phyloP scores from a whole-genome alignment of 108 stramenopile species.

The Cylindrotheca fusiformis region DNA sequence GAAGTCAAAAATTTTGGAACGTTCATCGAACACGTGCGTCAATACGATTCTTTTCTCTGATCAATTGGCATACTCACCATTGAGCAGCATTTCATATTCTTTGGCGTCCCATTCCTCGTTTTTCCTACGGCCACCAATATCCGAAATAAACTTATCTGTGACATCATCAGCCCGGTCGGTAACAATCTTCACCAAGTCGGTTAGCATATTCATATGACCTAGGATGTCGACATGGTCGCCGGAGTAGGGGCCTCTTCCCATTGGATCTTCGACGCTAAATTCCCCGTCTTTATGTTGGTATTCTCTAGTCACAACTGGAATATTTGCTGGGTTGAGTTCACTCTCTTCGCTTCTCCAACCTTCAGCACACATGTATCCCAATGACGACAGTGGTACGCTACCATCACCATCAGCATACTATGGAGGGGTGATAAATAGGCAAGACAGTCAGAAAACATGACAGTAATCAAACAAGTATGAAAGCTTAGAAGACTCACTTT shows the following conservation, averaged over 20 bases:
- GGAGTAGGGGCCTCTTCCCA: conserved; percentile 69
- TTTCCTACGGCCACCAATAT: too few relatives aligned
- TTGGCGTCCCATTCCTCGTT: too few relatives aligned
- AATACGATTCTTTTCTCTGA: too few relatives aligned
- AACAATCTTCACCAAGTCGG: conserved; percentile 74
- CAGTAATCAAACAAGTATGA: background rate
- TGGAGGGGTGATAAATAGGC: background rate
- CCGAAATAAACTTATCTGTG: conserved; percentile 21
- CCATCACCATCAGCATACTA: conserved; percentile 78
- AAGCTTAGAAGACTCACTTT: conserved; percentile 1
- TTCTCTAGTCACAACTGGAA: conserved; percentile 67
- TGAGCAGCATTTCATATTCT: too few relatives aligned
- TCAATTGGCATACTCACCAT: too few relatives aligned
- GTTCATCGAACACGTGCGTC: too few relatives aligned
- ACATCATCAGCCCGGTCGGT: conserved; percentile 44
- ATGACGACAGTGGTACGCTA: conserved; percentile 74
- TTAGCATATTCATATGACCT: conserved; percentile 74
- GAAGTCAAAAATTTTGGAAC: too few relatives aligned
- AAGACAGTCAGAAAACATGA: background rate
- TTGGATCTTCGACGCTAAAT: conserved; percentile 58
- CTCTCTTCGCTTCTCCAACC: conserved; percentile 53
- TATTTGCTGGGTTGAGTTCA: conserved; percentile 69
- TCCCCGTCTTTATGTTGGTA: conserved; percentile 58
- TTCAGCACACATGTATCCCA: conserved; percentile 84
- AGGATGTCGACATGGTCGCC: conserved; percentile 89